phyloP scores from a whole-genome alignment of 768 basidiomycete species.

The Pleurotus salmoneostramineus region DNA sequence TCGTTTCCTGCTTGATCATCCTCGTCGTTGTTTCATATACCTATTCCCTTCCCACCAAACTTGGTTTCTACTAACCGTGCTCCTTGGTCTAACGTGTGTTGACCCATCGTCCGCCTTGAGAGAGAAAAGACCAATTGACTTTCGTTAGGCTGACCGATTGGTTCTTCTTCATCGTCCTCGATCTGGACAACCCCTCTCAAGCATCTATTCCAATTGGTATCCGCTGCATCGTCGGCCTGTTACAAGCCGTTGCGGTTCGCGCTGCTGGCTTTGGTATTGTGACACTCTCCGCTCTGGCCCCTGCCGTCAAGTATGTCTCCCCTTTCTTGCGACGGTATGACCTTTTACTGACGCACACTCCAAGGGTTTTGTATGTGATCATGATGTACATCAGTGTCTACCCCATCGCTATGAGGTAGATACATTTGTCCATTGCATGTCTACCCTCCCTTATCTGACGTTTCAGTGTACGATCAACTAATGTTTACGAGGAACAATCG shows the following conservation, averaged over 20 bases:
- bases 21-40: slow-evolving; percentile 87
- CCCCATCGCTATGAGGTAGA: slow-evolving; percentile 77
- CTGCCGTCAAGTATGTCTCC: slow-evolving; percentile 78
- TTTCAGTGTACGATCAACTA: slow-evolving; percentile 80
- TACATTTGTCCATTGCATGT: neutral
- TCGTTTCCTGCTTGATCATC: slow-evolving; percentile 92
- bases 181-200: slow-evolving; percentile 75
- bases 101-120: neutral
- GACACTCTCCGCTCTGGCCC: slow-evolving; percentile 67
- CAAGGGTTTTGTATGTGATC: slow-evolving; percentile 43
- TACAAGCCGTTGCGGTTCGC: slow-evolving; percentile 81
- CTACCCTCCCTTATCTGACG: neutral
- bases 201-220: slow-evolving; percentile 65
- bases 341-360: neutral
- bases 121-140: neutral
- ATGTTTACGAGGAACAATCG: slow-evolving; percentile 92
- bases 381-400: slow-evolving; percentile 94
- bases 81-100: slow-evolving; percentile 69
- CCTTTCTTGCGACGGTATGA: neutral
- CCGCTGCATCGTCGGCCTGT: slow-evolving; percentile 67
- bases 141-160: slow-evolving; percentile 70
- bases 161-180: slow-evolving; percentile 85
- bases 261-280: slow-evolving; percentile 88
- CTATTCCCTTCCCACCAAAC: slow-evolving; percentile 93
- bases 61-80: slow-evolving; percentile 77